Evolutionary conservation across 208 protist genomes (phyloP).

Genomic region (Leishmania guyanensis): DNA sequence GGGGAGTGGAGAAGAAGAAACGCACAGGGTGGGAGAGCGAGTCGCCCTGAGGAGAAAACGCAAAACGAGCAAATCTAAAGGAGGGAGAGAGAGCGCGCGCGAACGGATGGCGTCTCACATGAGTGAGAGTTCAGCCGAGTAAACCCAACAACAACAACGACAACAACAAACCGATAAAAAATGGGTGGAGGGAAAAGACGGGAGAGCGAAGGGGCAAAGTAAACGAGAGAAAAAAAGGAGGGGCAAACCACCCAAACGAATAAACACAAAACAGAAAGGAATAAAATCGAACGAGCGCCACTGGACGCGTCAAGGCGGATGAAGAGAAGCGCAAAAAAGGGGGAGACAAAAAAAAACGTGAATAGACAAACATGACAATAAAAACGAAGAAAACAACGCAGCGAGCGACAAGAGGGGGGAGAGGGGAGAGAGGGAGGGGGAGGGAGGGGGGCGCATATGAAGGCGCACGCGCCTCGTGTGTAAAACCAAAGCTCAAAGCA

Average conservation of each 20-base stretch:
- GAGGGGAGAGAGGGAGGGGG: not conserved
- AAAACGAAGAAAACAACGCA: not conserved
- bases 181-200: not conserved
- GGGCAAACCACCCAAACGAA: not conserved
- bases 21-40: not conserved
- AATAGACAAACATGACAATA: not conserved
- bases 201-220: not conserved
- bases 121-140: no score
- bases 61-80: no score
- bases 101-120: no score
- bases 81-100: no score
- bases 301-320: not conserved
- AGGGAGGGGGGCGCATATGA: not conserved
- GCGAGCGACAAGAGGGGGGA: conserved; percentile 8
- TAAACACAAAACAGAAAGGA: not conserved
- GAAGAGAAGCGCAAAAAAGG: not conserved
- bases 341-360: not conserved
- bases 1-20: not conserved
- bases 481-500: not conserved
- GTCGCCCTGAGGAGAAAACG: no score
- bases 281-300: not conserved
- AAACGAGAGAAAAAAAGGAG: not conserved
- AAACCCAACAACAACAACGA: no score
- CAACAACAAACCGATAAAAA: no score
- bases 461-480: not conserved